phyloP scores from a whole-genome alignment of 2,329 filamentous ascomycete genomes.

The Aspergillus pseudoglaucus region DNA sequence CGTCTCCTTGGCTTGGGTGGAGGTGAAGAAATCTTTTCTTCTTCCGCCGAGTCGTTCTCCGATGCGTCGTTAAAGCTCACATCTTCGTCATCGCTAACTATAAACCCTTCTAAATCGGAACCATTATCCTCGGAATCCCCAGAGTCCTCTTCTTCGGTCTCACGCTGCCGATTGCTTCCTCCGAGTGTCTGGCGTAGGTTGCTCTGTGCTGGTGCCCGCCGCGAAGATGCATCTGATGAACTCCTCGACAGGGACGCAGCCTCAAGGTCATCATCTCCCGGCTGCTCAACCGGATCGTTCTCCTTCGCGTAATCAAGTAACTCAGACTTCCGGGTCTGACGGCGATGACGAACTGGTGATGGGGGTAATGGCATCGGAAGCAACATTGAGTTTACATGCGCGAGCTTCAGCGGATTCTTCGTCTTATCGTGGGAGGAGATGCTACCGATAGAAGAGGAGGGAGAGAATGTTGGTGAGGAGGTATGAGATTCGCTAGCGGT shows the following conservation, averaged over 20 bases:
- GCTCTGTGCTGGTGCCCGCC: slow-evolving; percentile 14
- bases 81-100: slow-evolving; percentile 36
- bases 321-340: slow-evolving; percentile 20
- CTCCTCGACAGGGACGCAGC: slow-evolving; percentile 12
- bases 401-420: slow-evolving; percentile 21
- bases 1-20: slow-evolving; percentile 22
- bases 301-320: slow-evolving; percentile 30
- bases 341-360: slow-evolving; percentile 6
- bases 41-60: slow-evolving; percentile 15
- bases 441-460: slow-evolving; percentile 2
- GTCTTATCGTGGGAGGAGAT: slow-evolving; percentile 13
- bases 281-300: slow-evolving; percentile 25
- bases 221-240: slow-evolving; percentile 13
- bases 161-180: slow-evolving; percentile 10
- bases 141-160: slow-evolving; percentile 18
- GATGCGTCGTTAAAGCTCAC: slow-evolving; percentile 29
- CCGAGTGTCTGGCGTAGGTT: slow-evolving; percentile 4
- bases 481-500: background rate
- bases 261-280: slow-evolving; percentile 9
- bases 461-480: background rate
- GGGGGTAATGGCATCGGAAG: slow-evolving; percentile 20
- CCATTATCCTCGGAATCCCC: slow-evolving; percentile 21
- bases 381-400: slow-evolving; percentile 30
- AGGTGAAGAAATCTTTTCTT: slow-evolving; percentile 15
- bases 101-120: slow-evolving; percentile 34